Evolutionary conservation across 2,329 filamentous ascomycete species (phyloP), one percentile per base, ranked within the genome.

Genomic region (Stromatinia cepivora): DNA sequence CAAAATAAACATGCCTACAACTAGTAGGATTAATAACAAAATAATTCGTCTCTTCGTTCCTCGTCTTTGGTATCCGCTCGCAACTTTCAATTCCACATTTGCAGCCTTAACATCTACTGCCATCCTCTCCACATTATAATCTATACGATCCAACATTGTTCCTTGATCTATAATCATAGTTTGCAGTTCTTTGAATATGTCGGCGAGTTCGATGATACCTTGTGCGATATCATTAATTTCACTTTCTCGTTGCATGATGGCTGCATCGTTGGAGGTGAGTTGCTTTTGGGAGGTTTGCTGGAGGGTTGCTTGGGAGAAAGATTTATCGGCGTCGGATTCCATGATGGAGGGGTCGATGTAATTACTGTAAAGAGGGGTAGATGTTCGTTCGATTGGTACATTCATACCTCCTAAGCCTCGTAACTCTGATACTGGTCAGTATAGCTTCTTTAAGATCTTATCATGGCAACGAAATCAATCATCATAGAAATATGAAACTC

Each of bases 151-250:
- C 31, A 97, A 85, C 86, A 96, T 92, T 20, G 92, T 95, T 66
- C 93, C 93, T 79, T 95, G 92, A 78, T 95, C 92, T 73, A 97
- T 94, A 75, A 96, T 93, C 94, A 99, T 98, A 61, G 86, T 90
- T 80, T 99, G 95, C 42, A 99, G 83, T 77, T 99, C 95, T 72
- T 96, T 92, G 83, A 99, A 99, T 64, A 99, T 92, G 79, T 97
- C 95, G 5, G 94, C 92, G 10, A 99, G 84, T 78, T 98, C 94
- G 77, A 99, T 98, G 80, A 99, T 98, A 70, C 95, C 94, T 79
- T 97, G 94, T 2, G 95, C 95, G 72, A 99, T 99, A 75, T 97
- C 94, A 78, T 97, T 96, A 76, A 99, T 99, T 80, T 98, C 95
- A 53, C 92, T 90, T 81, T 99, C 95, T 72, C 95, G 92, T 79